Evolutionary conservation across 495 filamentous ascomycete genomes (phyloP).

Genomic region (Schizothecium vesticola): DNA sequence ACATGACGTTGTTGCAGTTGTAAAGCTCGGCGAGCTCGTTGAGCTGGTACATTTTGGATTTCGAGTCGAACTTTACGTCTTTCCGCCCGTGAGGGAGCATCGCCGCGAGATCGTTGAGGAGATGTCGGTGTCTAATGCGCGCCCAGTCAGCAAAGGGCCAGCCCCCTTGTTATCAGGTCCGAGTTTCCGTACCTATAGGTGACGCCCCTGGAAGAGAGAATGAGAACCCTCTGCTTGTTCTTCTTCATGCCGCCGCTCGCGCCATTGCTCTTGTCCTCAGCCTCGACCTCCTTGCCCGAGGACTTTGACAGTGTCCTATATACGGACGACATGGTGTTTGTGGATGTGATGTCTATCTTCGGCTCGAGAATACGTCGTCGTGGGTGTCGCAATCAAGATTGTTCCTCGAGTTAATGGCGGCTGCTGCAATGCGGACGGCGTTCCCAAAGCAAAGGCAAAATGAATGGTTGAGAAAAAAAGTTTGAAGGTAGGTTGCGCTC

Average conservation of each 20-base stretch:
- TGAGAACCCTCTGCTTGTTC: constrained; percentile 75
- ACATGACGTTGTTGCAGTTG: constrained; percentile 97
- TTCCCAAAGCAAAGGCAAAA: neutral
- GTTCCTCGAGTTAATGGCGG: constrained; percentile 1
- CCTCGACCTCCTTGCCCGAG: constrained; percentile 37
- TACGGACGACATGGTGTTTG: constrained; percentile 73
- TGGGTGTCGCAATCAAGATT: neutral
- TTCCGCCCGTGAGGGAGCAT: constrained; percentile 89
- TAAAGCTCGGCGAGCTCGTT: constrained; percentile 97
- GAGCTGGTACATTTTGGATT: constrained; percentile 85
- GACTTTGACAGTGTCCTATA: constrained; percentile 87
- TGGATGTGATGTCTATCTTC: neutral
- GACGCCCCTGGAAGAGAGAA: constrained; percentile 83
- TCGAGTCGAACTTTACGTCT: constrained; percentile 94
- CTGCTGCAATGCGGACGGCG: neutral
- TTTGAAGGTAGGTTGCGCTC: constrained; percentile 13
- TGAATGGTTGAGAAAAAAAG: constrained; percentile 21
- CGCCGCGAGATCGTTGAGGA: constrained; percentile 81
- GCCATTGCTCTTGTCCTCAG: constrained; percentile 30
- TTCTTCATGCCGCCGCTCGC: constrained; percentile 43
- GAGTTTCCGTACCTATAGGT: constrained; percentile 66
- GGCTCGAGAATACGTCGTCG: neutral
- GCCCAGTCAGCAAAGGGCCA: constrained; percentile 3
- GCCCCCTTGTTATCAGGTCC: neutral
- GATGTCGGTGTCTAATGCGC: constrained; percentile 75